phyloP scores from a whole-genome alignment of 495 filamentous ascomycete genomes.

The Aeminium ludgeri region DNA sequence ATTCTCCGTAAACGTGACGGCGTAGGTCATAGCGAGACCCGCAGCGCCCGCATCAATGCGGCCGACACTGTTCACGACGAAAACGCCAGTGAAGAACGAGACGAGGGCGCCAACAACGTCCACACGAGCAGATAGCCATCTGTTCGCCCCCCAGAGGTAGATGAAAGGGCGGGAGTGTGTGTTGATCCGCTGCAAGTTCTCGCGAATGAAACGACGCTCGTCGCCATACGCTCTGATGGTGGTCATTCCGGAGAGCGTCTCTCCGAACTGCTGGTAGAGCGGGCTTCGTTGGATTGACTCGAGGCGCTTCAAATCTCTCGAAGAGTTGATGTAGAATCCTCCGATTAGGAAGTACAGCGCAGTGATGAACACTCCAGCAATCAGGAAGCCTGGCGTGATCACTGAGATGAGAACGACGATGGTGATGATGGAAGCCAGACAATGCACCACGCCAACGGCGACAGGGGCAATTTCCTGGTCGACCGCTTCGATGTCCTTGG shows the following conservation, averaged over 20 bases:
- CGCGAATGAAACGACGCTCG: conserved; percentile 79
- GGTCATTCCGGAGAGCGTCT: conserved; percentile 88
- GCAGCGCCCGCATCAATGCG: conserved; percentile 84
- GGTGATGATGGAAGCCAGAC: conserved; percentile 59
- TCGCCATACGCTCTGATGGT: conserved; percentile 96
- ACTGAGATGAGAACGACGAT: conserved; percentile 81
- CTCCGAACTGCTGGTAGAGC: conserved; percentile 94
- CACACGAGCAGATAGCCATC: conserved; percentile 89
- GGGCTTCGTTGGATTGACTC: conserved; percentile 92
- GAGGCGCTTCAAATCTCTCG: conserved; percentile 80
- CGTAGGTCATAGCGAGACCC: conserved; percentile 92
- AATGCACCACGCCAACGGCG: conserved; percentile 60
- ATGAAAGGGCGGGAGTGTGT: conserved; percentile 86
- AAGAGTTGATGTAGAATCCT: conserved; percentile 76
- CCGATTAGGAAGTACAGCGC: conserved; percentile 68
- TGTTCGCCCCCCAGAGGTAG: conserved; percentile 90
- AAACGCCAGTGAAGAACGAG: conserved; percentile 83
- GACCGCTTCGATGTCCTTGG: conserved; percentile 86
- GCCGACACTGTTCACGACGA: conserved; percentile 71
- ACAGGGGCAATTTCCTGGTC: conserved; percentile 93
- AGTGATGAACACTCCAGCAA: conserved; percentile 75
- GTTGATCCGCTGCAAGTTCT: conserved; percentile 82
- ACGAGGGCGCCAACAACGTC: conserved; percentile 85
- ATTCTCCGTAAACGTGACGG: conserved; percentile 93
- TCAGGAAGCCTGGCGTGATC: conserved; percentile 84